Evolutionary conservation across 768 basidiomycete species (phyloP).

Genomic region (Mycena belliarum): DNA sequence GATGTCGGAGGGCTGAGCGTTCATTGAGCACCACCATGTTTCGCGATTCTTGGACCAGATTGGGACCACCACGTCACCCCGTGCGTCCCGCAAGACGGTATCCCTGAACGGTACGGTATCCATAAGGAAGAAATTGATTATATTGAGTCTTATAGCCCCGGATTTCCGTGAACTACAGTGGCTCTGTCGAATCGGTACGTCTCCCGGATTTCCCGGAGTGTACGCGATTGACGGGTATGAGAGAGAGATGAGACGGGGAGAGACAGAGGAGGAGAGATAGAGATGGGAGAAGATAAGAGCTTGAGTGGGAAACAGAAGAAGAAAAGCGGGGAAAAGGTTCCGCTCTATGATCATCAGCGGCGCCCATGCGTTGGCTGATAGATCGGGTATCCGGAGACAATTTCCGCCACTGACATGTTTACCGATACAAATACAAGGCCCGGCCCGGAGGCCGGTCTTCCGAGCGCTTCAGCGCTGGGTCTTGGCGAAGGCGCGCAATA

Average conservation of each 20-base stretch:
- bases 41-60: too few species aligned
- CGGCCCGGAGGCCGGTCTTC: neutral
- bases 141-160: neutral
- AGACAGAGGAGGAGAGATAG: too few species aligned
- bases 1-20: too few species aligned
- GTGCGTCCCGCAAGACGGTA: too few species aligned
- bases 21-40: too few species aligned
- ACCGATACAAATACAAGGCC: neutral
- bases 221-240: neutral
- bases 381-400: too few species aligned
- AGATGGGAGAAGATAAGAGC: neutral
- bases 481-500: neutral
- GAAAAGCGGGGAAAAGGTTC: neutral
- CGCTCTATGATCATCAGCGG: too few species aligned
- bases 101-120: too few species aligned
- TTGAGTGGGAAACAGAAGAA: neutral
- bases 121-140: neutral
- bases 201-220: neutral
- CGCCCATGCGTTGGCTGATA: too few species aligned
- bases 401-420: neutral
- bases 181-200: too few species aligned
- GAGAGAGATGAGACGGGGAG: neutral
- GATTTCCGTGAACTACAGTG: neutral
- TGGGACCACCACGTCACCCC: too few species aligned
- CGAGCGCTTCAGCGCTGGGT: neutral